A percentile compares a stretch with the other conserved stretches of the same genome.
Evolutionary conservation across 805 yeast genomes (phyloP).

Genomic region (Ogataea pini): DNA sequence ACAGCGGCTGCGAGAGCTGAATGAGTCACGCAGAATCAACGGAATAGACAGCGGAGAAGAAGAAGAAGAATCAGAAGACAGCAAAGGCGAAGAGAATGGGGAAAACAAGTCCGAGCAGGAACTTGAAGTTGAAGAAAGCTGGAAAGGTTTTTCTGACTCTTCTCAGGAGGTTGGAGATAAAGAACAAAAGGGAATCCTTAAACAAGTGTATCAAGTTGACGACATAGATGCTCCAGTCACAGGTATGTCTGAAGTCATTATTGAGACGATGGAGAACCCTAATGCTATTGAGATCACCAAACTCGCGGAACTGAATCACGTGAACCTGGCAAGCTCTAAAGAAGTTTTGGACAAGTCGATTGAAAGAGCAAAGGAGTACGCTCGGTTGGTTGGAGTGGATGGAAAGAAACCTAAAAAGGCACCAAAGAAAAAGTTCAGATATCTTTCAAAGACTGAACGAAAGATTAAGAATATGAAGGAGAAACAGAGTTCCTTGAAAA

Average conservation of each 20-base stretch:
- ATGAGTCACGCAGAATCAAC: constrained; percentile 41
- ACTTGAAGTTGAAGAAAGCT: constrained; percentile 31
- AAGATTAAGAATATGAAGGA: constrained; percentile 48
- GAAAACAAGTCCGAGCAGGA: constrained; percentile 29
- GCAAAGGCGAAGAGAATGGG: constrained; percentile 31
- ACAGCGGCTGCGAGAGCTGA: constrained; percentile 59
- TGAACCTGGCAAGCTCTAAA: constrained; percentile 66
- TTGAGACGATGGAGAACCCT: constrained; percentile 57
- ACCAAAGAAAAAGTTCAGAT: constrained; percentile 80
- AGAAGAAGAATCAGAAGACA: constrained; percentile 19
- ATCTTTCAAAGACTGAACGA: constrained; percentile 80
- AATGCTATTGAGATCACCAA: constrained; percentile 38
- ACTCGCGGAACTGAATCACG: constrained; percentile 65
- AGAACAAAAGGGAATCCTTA: constrained; percentile 43
- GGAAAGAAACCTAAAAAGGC: constrained; percentile 39
- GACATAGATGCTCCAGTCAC: constrained; percentile 42
- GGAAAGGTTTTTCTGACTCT: constrained; percentile 43
- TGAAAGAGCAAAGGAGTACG: constrained; percentile 80
- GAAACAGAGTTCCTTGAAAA: constrained; percentile 37
- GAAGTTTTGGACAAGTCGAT: constrained; percentile 74
- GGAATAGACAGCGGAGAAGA: constrained; percentile 29
- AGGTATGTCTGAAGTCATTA: constrained; percentile 50
- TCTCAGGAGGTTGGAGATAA: constrained; percentile 16
- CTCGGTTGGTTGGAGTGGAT: constrained; percentile 59
- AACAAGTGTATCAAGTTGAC: constrained; percentile 41